Conservation (phyloP, 352 stramenopile species). For the Aphanomyces stellatus region DNA sequence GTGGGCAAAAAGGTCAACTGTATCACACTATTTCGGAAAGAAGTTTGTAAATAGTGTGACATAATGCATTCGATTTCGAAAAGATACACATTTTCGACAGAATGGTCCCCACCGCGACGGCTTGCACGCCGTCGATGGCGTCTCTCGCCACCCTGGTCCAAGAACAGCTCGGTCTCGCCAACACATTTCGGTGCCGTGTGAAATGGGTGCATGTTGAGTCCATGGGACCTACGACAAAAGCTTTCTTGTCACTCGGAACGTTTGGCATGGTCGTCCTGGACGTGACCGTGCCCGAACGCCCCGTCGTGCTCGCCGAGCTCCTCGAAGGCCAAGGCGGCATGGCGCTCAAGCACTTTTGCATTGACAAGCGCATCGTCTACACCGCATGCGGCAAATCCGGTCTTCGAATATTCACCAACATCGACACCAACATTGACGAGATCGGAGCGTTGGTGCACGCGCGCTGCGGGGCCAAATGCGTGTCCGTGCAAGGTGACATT, state of each 20-base stretch:
- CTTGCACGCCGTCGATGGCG: background rate
- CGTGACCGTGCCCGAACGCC: slow-evolving; percentile 3
- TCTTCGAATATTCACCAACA: slow-evolving; percentile 22
- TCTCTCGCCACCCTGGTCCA: background rate
- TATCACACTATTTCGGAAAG: background rate
- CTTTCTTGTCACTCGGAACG: slow-evolving; percentile 10
- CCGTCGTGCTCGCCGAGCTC: slow-evolving; percentile 6
- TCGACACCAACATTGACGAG: slow-evolving; percentile 18
- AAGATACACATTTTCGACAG: background rate
- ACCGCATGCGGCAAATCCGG: slow-evolving; percentile 16
- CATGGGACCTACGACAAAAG: slow-evolving; percentile 5
- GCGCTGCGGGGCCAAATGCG: slow-evolving; percentile 7
- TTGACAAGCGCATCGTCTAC: slow-evolving; percentile 15
- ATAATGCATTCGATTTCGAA: background rate
- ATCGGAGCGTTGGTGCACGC: slow-evolving; percentile 18
- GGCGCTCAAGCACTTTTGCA: slow-evolving; percentile 17
- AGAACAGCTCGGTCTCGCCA: background rate
- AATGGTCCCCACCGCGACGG: background rate
- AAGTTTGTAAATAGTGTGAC: background rate
- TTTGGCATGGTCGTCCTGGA: slow-evolving; percentile 16
- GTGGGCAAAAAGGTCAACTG: too few relatives aligned
- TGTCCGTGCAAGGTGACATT: slow-evolving; percentile 19
- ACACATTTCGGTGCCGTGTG: slow-evolving; percentile 3
- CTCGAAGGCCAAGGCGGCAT: slow-evolving; percentile 18
- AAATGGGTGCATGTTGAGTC: slow-evolving; percentile 15